Evolutionary conservation across 768 basidiomycete species (phyloP).

Genomic region (Suillus subaureus): DNA sequence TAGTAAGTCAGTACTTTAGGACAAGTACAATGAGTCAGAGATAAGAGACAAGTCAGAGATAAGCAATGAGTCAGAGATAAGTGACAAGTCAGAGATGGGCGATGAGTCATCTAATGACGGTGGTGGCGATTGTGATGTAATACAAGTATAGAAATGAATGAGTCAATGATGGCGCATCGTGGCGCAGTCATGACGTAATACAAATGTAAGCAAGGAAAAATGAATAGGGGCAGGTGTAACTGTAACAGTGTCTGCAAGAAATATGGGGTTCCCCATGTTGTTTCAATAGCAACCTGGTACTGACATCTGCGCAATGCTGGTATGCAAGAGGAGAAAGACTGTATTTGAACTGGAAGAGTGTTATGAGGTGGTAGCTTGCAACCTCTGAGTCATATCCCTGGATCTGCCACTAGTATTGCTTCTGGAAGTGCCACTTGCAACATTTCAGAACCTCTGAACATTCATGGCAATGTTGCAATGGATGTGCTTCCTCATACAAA

Average conservation of each 20-base stretch:
- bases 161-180: too few relatives aligned
- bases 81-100: too few relatives aligned
- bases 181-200: too few relatives aligned
- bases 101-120: too few relatives aligned
- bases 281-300: conserved; percentile 7
- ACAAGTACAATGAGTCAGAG: too few relatives aligned
- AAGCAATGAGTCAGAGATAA: too few relatives aligned
- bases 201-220: too few relatives aligned
- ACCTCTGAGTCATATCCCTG: not conserved
- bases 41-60: too few relatives aligned
- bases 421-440: not conserved
- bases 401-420: not conserved
- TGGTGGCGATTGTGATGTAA: too few relatives aligned
- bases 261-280: not conserved
- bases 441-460: not conserved
- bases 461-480: not conserved
- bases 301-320: not conserved
- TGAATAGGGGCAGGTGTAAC: too few relatives aligned
- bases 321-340: conserved; percentile 7
- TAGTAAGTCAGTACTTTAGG: too few relatives aligned
- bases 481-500: not conserved
- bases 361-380: not conserved
- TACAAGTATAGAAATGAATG: too few relatives aligned
- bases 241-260: conserved; percentile 4
- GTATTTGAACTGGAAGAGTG: not conserved